Evolutionary conservation across 306 rosid species (phyloP).

Genomic region (Citrullus mucosospermus): DNA sequence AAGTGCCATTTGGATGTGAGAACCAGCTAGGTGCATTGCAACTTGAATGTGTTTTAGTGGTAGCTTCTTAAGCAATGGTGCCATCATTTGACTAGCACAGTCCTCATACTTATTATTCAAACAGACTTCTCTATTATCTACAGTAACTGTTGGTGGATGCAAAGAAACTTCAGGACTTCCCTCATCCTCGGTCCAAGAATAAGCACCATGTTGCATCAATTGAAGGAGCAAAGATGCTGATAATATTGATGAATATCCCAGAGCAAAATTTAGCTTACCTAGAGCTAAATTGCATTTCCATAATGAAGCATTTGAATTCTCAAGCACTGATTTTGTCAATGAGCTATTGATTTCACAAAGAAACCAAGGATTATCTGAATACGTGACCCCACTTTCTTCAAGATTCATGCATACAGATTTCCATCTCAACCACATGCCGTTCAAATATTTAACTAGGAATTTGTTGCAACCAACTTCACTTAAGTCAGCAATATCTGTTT

Average conservation of each 20-base stretch:
- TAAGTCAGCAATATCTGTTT: slow-evolving; percentile 2
- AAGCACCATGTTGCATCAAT: slow-evolving; percentile 38
- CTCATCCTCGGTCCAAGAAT: slow-evolving; percentile 25
- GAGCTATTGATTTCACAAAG: slow-evolving; percentile 44
- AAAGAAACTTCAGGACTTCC: slow-evolving; percentile 16
- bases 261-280: slow-evolving; percentile 59
- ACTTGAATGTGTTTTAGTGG: slow-evolving; percentile 55
- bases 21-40: slow-evolving; percentile 62
- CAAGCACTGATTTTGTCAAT: slow-evolving; percentile 26
- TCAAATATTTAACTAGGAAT: slow-evolving; percentile 29
- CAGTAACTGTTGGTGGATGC: slow-evolving; percentile 11
- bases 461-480: slow-evolving; percentile 32
- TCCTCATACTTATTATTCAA: slow-evolving; percentile 25
- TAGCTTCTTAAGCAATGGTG: slow-evolving; percentile 41
- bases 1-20: slow-evolving; percentile 37
- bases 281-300: slow-evolving; percentile 52
- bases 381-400: slow-evolving; percentile 35
- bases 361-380: slow-evolving; percentile 56
- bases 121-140: slow-evolving; percentile 19
- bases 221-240: slow-evolving; percentile 44
- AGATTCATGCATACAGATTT: slow-evolving; percentile 31
- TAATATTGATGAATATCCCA: slow-evolving; percentile 48
- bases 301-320: slow-evolving; percentile 32
- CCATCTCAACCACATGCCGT: slow-evolving; percentile 49
- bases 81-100: slow-evolving; percentile 30